Evolutionary conservation across 2,329 filamentous ascomycete species (phyloP).

Genomic region (Aureobasidium sp.): DNA sequence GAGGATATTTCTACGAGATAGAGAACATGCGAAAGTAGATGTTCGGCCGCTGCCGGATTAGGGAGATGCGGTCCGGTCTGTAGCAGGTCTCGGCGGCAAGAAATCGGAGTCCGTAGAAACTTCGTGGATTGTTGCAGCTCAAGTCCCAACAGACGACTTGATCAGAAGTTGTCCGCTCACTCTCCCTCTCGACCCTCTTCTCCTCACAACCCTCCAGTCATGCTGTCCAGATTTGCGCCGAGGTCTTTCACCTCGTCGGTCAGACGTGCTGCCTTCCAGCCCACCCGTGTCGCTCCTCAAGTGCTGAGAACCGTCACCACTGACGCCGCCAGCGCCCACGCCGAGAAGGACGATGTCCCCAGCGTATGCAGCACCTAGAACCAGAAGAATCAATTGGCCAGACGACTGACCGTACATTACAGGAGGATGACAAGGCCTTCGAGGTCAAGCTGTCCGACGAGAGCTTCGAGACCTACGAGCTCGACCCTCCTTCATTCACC

Average conservation of each 20-base stretch:
- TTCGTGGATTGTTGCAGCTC: conserved; percentile 13
- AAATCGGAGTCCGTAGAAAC: conserved; percentile 15
- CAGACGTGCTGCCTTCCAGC: conserved; percentile 26
- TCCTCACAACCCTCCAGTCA: conserved; percentile 16
- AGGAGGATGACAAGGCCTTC: conserved; percentile 94
- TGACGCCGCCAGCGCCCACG: conserved; percentile 84
- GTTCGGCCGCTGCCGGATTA: not conserved
- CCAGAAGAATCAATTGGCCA: not conserved
- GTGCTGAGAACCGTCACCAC: conserved; percentile 79
- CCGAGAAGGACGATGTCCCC: conserved; percentile 68
- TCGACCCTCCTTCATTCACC: conserved; percentile 91
- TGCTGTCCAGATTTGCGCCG: conserved; percentile 33
- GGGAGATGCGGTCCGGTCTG: not conserved
- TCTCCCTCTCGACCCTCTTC: not conserved
- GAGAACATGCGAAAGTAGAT: not conserved
- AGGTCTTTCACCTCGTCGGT: conserved; percentile 29
- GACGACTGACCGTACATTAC: conserved; percentile 17
- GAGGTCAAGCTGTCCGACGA: conserved; percentile 89
- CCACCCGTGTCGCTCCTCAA: conserved; percentile 38
- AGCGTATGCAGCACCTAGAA: conserved; percentile 42
- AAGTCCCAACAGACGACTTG: conserved; percentile 14
- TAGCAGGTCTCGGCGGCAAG: conserved; percentile 12
- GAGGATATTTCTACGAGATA: not conserved
- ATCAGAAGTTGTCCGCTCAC: conserved; percentile 7
- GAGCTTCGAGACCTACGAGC: conserved; percentile 99